Evolutionary conservation across 192 early-diverging fungal genomes (phyloP).

Genomic region (Podila epicladia): DNA sequence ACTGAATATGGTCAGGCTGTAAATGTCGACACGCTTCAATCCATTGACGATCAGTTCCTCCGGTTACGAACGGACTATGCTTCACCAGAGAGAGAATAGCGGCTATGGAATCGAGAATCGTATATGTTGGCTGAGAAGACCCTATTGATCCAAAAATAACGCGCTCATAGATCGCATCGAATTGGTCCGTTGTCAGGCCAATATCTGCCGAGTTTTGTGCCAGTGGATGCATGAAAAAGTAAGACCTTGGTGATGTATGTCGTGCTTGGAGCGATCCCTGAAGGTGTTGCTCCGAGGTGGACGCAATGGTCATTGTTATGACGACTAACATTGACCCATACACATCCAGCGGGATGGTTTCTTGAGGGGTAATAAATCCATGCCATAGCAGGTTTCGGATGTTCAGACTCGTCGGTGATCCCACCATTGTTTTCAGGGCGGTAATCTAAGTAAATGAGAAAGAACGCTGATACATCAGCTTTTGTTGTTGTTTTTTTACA

Average conservation of each 20-base stretch:
- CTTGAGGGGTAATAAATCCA: conserved; percentile 36
- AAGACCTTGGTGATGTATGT: conserved; percentile 10
- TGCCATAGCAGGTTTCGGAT: conserved; percentile 48
- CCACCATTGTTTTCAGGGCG: conserved; percentile 24
- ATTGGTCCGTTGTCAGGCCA: neutral
- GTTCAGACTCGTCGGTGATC: conserved; percentile 38
- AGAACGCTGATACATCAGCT: neutral
- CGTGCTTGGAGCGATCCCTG: neutral
- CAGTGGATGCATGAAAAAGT: neutral
- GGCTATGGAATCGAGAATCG: neutral
- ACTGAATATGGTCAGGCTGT: neutral
- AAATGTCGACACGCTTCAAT: conserved; percentile 6
- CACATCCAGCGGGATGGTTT: conserved; percentile 30
- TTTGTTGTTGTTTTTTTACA: neutral
- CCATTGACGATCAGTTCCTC: conserved; percentile 26
- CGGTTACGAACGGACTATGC: conserved; percentile 19
- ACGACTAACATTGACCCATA: conserved; percentile 42
- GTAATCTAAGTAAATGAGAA: conserved; percentile 6
- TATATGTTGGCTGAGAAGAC: neutral
- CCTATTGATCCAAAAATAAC: conserved; percentile 1
- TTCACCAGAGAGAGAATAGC: neutral
- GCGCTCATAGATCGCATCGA: conserved; percentile 19
- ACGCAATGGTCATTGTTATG: conserved; percentile 28
- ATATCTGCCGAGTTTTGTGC: too few species aligned
- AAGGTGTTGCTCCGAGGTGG: neutral